Conservation (phyloP, 1,139 yeast species). For the Magnusiomyces ingens region DNA sequence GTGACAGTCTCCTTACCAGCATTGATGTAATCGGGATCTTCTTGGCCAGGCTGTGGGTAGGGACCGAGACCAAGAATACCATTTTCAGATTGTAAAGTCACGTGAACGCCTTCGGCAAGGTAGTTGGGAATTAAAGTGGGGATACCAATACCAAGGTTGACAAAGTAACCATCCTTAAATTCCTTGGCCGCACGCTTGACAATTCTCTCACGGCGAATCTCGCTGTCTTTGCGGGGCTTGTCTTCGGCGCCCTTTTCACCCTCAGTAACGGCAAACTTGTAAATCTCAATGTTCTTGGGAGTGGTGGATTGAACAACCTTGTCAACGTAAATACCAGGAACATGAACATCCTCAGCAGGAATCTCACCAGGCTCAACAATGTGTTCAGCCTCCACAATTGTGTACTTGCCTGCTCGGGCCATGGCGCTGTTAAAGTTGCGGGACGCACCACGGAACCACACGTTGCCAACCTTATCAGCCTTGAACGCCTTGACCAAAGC, state of each 20-base stretch:
- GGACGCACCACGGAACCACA: slow-evolving; percentile 44
- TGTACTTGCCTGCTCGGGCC: slow-evolving; percentile 42
- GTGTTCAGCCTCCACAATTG: slow-evolving; percentile 47
- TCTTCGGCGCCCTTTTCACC: slow-evolving; percentile 2
- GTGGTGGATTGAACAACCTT: slow-evolving; percentile 39
- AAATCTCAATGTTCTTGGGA: slow-evolving; percentile 41
- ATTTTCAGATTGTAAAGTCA: slow-evolving; percentile 44
- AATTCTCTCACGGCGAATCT: slow-evolving; percentile 33
- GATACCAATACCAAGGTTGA: slow-evolving; percentile 46
- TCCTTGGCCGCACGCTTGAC: slow-evolving; percentile 44
- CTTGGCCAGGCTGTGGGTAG: slow-evolving; percentile 41
- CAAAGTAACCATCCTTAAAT: slow-evolving; percentile 39
- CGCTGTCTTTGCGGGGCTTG: slow-evolving; percentile 16
- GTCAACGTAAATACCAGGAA: slow-evolving; percentile 43
- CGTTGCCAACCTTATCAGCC: slow-evolving; percentile 44
- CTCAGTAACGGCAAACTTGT: slow-evolving; percentile 22
- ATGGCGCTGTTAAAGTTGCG: slow-evolving; percentile 43
- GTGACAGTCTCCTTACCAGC: slow-evolving; percentile 51
- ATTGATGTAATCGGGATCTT: slow-evolving; percentile 44
- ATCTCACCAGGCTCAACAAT: slow-evolving; percentile 45
- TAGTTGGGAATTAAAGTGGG: slow-evolving; percentile 45
- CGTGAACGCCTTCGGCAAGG: slow-evolving; percentile 36
- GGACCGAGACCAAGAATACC: slow-evolving; percentile 47
- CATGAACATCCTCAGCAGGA: slow-evolving; percentile 41
- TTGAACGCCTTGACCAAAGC: slow-evolving; percentile 45